Conservation (phyloP, 1,139 yeast species). For the Lodderomyces pseudojiufengensis region DNA sequence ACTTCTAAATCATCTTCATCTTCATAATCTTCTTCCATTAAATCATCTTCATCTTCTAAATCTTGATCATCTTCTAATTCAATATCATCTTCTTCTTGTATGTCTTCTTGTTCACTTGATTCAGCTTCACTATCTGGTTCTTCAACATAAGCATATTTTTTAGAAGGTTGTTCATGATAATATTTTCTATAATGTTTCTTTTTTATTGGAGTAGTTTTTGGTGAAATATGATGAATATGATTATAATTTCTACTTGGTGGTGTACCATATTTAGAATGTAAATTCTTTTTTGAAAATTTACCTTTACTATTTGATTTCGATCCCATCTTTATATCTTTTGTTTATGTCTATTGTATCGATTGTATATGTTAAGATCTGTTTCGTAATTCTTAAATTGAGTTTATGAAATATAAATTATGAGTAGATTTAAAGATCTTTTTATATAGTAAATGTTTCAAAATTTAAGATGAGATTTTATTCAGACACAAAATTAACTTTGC, state of each 20-base stretch:
- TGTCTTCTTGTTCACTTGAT: slow-evolving; percentile 16
- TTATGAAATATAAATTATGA: too few species aligned
- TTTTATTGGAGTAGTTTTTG: slow-evolving; percentile 1
- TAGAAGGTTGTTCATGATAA: slow-evolving; percentile 31
- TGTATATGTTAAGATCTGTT: too few species aligned
- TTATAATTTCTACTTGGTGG: slow-evolving; percentile 4
- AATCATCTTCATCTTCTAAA: neutral
- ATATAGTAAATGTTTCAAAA: too few species aligned
- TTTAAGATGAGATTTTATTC: too few species aligned
- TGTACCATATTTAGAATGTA: slow-evolving; percentile 1
- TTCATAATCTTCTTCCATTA: slow-evolving; percentile 3
- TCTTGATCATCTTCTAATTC: slow-evolving; percentile 1
- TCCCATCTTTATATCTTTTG: slow-evolving; percentile 1
- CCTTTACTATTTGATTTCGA: slow-evolving; percentile 7
- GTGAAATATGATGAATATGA: neutral
- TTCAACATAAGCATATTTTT: slow-evolving; percentile 36
- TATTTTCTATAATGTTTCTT: slow-evolving; percentile 26
- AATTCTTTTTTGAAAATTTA: slow-evolving; percentile 8
- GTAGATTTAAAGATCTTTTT: too few species aligned
- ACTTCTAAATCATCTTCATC: slow-evolving; percentile 7
- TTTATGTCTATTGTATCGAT: too few species aligned
- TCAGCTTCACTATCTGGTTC: slow-evolving; percentile 36
- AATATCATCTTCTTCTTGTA: slow-evolving; percentile 5
- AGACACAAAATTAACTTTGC: too few species aligned
- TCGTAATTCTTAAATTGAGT: too few species aligned